Evolutionary conservation across 345 rosid species (phyloP).

Genomic region (Citrus sp.): DNA sequence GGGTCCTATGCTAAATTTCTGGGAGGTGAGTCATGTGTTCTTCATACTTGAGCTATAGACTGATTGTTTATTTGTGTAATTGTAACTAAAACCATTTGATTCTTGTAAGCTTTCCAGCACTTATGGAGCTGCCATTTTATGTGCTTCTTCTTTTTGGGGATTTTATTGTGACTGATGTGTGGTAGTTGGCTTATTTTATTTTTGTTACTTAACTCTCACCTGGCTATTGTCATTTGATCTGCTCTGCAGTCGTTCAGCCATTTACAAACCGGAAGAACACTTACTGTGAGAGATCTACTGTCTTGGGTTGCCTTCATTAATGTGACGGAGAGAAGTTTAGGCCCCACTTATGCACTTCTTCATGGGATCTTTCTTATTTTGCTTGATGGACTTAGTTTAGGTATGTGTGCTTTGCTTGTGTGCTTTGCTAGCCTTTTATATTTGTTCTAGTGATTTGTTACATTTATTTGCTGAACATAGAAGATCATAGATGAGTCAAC

Average conservation of each 20-base stretch:
- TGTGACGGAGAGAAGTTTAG: conserved; percentile 49
- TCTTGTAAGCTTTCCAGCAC: neutral
- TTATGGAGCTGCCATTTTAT: neutral
- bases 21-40: conserved; percentile 50
- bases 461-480: neutral
- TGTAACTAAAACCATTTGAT: neutral
- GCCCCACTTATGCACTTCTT: conserved; percentile 54
- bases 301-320: conserved; percentile 83
- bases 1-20: conserved; percentile 67
- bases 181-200: neutral
- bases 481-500: neutral
- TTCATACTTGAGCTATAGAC: neutral
- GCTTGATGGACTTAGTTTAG: conserved; percentile 90
- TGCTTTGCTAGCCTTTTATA: neutral
- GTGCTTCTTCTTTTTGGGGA: neutral
- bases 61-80: neutral
- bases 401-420: conserved; percentile 31
- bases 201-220: conserved; percentile 8
- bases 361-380: conserved; percentile 93
- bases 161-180: neutral
- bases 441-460: neutral
- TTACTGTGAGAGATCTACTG: conserved; percentile 90
- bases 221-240: conserved; percentile 18
- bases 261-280: conserved; percentile 67
- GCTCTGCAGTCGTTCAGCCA: conserved; percentile 74